A percentile compares a stretch with the other conserved stretches of the same genome.
Evolutionary conservation across 2,329 filamentous ascomycete genomes (phyloP).

Genomic region (Fusarium floridanum): DNA sequence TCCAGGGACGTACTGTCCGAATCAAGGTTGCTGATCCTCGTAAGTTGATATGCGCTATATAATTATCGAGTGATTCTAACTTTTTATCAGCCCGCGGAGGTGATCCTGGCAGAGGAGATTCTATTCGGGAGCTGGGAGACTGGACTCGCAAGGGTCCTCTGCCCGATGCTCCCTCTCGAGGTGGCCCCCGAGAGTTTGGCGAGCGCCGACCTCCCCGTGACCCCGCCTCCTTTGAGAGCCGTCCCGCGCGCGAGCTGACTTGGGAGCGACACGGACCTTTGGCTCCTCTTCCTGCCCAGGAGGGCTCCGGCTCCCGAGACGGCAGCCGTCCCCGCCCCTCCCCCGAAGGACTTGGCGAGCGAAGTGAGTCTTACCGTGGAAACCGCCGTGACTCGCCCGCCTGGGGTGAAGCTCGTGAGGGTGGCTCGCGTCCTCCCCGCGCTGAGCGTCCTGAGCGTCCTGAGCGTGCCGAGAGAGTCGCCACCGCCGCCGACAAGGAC

Average conservation of each 20-base stretch:
- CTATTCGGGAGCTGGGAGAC: conserved; percentile 82
- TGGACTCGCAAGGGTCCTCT: conserved; percentile 96
- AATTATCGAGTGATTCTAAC: conserved; percentile 51
- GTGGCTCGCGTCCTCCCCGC: conserved; percentile 83
- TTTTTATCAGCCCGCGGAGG: conserved; percentile 81
- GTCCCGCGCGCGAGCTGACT: conserved; percentile 78
- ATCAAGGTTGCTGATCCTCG: conserved; percentile 98
- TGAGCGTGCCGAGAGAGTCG: conserved; percentile 73
- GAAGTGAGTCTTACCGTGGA: conserved; percentile 69
- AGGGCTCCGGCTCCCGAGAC: conserved; percentile 64
- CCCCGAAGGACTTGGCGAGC: conserved; percentile 66
- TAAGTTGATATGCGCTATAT: conserved; percentile 64
- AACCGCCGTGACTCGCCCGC: conserved; percentile 78
- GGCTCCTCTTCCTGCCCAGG: conserved; percentile 74
- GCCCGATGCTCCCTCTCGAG: conserved; percentile 74
- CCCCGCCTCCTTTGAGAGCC: conserved; percentile 65
- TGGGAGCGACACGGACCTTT: conserved; percentile 97
- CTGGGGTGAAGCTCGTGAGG: conserved; percentile 81
- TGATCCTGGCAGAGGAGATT: conserved; percentile 68
- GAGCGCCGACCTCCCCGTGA: conserved; percentile 77
- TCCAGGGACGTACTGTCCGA: conserved; percentile 90
- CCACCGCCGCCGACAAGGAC: conserved; percentile 91
- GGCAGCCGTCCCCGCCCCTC: conserved; percentile 66
- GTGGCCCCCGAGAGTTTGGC: conserved; percentile 65
- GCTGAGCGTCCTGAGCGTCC: conserved; percentile 79